Evolutionary conservation across 2,329 filamentous ascomycete species (phyloP), one percentile per base, ranked within the genome.

Genomic region (Trichoderma harzianum): DNA sequence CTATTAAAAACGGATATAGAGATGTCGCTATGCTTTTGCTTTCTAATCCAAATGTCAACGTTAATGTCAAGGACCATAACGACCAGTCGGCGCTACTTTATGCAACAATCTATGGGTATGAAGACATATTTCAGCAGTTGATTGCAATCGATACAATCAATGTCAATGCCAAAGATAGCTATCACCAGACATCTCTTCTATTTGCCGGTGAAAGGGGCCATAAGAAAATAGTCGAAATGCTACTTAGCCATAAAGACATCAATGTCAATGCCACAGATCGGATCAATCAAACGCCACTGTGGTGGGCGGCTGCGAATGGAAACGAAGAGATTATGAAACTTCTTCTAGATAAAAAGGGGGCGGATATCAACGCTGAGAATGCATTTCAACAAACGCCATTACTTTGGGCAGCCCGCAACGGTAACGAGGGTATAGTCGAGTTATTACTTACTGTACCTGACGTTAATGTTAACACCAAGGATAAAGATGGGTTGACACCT

Each of bases 281-380:
- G 1, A 14, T 10, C 6, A 12, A 34, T 12, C 36, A 43, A 11
- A 58, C 55, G 0, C 55, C 55, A 58, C 11, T 63, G 18, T 43
- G 60, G 36, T 43, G 60, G 36, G 60, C 60, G 1, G 36, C 60
- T 63, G 60, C 60, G n/a, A 63, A 5, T 11, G 60, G 32, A 24
- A 63, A 63, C 3, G 11, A 39, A 63, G 10, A 18, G 2, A 3
- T 43, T 0, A 18, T 63, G 3, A n/a, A 43, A 18, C 3, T 10
- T 1, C 60, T 63, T 8, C 11, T 63, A 1, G 11, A 7, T 2
- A 11, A 16, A 63, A 1, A 28, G 7, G 36, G 16, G 8, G 36
- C 10, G 2, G 18, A 63, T 12, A n/a, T 63, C 1, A 39, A 63
- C 18, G n/a, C 32, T 36, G 5, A 63, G 32, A 43, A 63, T 5